Percentiles rank a stretch among this genome's conserved stretches.
phyloP scores from a whole-genome alignment of 768 basidiomycete species.

The Phlebiopsis gigantea region DNA sequence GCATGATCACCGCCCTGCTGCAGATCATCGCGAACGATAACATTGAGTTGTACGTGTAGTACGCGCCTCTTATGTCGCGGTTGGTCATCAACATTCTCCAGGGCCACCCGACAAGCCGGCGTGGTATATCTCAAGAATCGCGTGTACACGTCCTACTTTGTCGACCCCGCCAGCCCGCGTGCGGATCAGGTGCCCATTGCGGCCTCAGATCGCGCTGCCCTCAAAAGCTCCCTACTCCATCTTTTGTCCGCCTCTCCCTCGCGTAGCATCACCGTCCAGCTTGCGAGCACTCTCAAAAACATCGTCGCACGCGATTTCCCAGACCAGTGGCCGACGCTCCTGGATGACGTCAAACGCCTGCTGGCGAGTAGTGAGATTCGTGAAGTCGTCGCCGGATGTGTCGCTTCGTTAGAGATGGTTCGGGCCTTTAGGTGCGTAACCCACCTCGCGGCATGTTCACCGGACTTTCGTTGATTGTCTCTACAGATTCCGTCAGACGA shows the following conservation, averaged over 20 bases:
- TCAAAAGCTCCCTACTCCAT: constrained; percentile 62
- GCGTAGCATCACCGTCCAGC: constrained; percentile 66
- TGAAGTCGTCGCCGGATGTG: constrained; percentile 77
- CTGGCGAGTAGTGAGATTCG: constrained; percentile 58
- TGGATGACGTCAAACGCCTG: constrained; percentile 62
- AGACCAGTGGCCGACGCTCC: constrained; percentile 61
- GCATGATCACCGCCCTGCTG: constrained; percentile 76
- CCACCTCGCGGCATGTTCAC: not conserved
- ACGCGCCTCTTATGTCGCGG: constrained; percentile 28
- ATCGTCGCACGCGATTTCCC: constrained; percentile 76
- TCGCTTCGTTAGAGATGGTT: constrained; percentile 72
- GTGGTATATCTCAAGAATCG: constrained; percentile 91
- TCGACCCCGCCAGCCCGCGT: constrained; percentile 40
- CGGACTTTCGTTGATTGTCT: not conserved
- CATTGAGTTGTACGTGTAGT: constrained; percentile 63
- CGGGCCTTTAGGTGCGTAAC: constrained; percentile 59
- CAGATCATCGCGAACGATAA: constrained; percentile 79
- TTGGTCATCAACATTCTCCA: constrained; percentile 25
- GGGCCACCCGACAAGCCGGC: constrained; percentile 79
- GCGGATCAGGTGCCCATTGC: constrained; percentile 62
- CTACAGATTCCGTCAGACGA: constrained; percentile 64
- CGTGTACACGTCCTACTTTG: constrained; percentile 59
- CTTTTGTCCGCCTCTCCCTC: constrained; percentile 66
- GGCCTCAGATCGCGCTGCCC: constrained; percentile 63
- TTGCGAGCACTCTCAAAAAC: constrained; percentile 68